Evolutionary conservation across 345 rosid species (phyloP).

Genomic region (Salix udensis): DNA sequence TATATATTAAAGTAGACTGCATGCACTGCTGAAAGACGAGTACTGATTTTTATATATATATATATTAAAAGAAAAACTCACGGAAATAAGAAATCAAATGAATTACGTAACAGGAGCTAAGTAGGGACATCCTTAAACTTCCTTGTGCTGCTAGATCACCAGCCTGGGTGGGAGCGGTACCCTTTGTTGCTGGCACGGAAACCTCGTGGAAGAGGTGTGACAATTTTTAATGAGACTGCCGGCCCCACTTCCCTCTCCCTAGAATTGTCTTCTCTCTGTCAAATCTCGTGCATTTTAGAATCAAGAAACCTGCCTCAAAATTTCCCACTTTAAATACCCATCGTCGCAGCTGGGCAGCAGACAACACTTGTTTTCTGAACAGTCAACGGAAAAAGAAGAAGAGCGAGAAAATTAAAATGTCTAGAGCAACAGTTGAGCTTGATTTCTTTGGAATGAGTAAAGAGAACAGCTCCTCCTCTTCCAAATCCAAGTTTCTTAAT

Average conservation of each 20-base stretch:
- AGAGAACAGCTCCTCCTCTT: slow-evolving; percentile 16
- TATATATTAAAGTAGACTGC: no score
- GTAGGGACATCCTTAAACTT: neutral
- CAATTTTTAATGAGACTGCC: neutral
- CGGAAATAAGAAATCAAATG: no score
- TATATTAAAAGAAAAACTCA: no score
- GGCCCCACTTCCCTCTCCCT: neutral
- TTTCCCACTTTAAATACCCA: neutral
- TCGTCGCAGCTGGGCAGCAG: neutral
- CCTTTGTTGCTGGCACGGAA: neutral
- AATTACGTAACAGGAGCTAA: no score
- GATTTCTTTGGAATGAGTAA: slow-evolving; percentile 67
- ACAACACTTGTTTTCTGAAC: neutral
- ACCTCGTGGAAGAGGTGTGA: slow-evolving; percentile 18
- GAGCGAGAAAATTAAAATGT: slow-evolving; percentile 29
- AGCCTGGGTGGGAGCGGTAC: neutral
- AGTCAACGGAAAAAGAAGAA: no score
- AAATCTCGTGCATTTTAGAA: neutral
- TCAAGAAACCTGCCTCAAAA: neutral
- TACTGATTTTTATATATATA: no score
- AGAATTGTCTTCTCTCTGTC: neutral
- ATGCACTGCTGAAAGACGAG: no score
- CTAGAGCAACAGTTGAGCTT: slow-evolving; percentile 53
- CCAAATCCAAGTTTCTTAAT: slow-evolving; percentile 42
- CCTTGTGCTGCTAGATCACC: neutral